These are phyloP conservation scores for Wakefieldia striispora DNA, from an alignment of 768 basidiomycete genomes.

Conservation along the genomic window DNA sequence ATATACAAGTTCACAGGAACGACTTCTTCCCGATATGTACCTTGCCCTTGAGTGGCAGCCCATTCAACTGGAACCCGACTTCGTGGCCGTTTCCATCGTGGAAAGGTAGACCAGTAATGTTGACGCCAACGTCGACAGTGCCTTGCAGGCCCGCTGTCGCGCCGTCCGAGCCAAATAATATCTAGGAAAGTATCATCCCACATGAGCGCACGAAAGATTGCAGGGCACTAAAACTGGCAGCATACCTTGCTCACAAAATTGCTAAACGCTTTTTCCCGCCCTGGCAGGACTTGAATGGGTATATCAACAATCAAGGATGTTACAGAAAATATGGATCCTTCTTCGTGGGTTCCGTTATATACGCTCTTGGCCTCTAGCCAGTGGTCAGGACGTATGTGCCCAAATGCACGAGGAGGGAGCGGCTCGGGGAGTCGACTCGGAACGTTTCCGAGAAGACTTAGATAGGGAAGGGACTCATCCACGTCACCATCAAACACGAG, in stretches of 20 bases:
- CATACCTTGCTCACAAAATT: constrained; percentile 73
- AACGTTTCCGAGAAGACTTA: constrained; percentile 26
- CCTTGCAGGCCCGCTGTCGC: constrained; percentile 71
- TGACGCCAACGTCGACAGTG: constrained; percentile 55
- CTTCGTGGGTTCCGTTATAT: constrained; percentile 41
- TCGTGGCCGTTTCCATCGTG: constrained; percentile 36
- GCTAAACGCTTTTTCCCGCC: constrained; percentile 73
- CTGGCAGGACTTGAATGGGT: constrained; percentile 74
- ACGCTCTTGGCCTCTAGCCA: constrained; percentile 57
- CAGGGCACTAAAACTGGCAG: neutral
- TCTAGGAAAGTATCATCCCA: constrained; percentile 36
- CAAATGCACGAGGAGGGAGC: constrained; percentile 71
- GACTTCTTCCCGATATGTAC: constrained; percentile 63
- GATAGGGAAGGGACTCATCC: constrained; percentile 30
- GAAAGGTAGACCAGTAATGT: constrained; percentile 60
- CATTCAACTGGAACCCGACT: constrained; percentile 54
- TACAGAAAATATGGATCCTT: constrained; percentile 56
- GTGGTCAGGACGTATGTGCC: constrained; percentile 64
- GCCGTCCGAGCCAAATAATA: constrained; percentile 64
- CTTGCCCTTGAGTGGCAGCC: constrained; percentile 65
- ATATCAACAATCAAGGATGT: constrained; percentile 69
- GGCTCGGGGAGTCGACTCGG: constrained; percentile 60
- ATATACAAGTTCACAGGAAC: neutral
- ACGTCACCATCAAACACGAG: constrained; percentile 75
- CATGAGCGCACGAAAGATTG: constrained; percentile 1